phyloP scores from a whole-genome alignment of 192 early-diverging fungal genomes.

The Coemansia sp. region DNA sequence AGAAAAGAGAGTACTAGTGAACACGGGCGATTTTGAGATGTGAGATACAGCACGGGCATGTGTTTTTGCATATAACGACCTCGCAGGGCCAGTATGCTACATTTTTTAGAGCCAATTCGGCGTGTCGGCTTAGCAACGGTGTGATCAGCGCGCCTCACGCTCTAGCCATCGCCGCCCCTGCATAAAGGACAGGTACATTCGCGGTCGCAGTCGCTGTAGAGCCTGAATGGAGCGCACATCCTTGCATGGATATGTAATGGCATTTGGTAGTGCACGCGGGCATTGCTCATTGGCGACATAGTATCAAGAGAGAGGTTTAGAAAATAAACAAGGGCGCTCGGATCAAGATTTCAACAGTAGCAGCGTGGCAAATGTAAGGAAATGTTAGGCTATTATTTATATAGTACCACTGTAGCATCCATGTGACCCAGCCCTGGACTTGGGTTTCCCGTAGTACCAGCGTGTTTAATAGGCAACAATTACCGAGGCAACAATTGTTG shows the following conservation, averaged over 20 bases:
- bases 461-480: background rate
- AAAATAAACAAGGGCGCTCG: background rate
- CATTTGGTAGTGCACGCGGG: background rate
- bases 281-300: background rate
- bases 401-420: background rate
- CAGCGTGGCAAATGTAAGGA: background rate
- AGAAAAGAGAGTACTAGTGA: background rate
- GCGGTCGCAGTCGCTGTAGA: conserved; percentile 26
- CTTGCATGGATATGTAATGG: background rate
- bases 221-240: background rate
- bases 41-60: conserved; percentile 1
- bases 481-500: background rate
- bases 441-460: background rate
- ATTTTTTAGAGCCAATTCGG: background rate
- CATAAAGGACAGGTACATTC: conserved; percentile 42
- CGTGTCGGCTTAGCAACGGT: background rate
- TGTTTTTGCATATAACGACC: background rate
- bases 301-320: background rate
- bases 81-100: background rate
- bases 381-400: background rate
- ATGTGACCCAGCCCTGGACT: background rate
- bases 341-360: background rate
- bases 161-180: conserved; percentile 22
- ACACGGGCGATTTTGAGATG: background rate
- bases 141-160: background rate